Conservation (phyloP, 192 early-diverging fungal genomes). For the Entomortierella parvispora region DNA sequence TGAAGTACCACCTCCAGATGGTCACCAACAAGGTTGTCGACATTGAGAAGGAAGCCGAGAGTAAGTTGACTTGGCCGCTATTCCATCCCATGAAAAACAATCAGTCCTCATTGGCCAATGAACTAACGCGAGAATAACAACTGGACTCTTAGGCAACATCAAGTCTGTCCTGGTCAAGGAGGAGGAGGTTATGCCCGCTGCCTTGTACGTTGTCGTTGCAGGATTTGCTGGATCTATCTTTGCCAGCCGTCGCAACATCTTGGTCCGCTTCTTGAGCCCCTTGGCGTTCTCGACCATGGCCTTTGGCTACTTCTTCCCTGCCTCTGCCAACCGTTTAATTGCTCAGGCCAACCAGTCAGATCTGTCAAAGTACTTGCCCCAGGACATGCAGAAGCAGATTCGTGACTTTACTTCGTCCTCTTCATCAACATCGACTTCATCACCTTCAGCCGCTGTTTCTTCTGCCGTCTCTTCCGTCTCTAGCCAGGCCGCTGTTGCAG, state of each 20-base stretch:
- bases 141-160: slow-evolving; percentile 25
- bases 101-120: background rate
- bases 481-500: slow-evolving; percentile 14
- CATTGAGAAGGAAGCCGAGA: slow-evolving; percentile 51
- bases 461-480: background rate
- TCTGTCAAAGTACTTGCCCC: slow-evolving; percentile 37
- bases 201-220: slow-evolving; percentile 48
- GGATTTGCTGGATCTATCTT: slow-evolving; percentile 49
- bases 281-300: slow-evolving; percentile 49
- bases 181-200: slow-evolving; percentile 53
- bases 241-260: slow-evolving; percentile 46
- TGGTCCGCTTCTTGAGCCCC: slow-evolving; percentile 44
- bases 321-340: slow-evolving; percentile 45
- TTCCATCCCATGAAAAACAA: background rate
- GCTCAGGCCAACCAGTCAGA: slow-evolving; percentile 43
- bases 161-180: slow-evolving; percentile 52
- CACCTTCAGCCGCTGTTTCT: background rate
- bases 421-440: slow-evolving; percentile 2
- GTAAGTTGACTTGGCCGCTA: slow-evolving; percentile 4
- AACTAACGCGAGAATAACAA: background rate
- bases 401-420: slow-evolving; percentile 22
- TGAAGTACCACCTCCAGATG: slow-evolving; percentile 51
- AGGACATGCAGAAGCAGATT: slow-evolving; percentile 48
- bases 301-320: slow-evolving; percentile 52
- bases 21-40: slow-evolving; percentile 52